phyloP scores from a whole-genome alignment of 2,329 filamentous ascomycete species.

The Hymenoscyphus fraxineus region DNA sequence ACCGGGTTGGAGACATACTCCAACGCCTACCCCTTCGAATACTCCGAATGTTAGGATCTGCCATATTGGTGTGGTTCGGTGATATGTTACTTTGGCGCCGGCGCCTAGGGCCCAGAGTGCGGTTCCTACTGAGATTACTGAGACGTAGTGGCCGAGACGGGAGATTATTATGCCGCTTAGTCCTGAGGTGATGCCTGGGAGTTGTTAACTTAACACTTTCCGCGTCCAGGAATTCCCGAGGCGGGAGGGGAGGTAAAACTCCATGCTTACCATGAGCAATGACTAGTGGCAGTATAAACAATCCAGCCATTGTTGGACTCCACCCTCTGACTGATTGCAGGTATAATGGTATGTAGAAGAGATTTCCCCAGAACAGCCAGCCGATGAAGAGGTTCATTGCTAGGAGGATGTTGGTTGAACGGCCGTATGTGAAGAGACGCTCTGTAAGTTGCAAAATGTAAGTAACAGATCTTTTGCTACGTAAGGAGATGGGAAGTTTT shows the following conservation, averaged over 20 bases:
- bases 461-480: constrained; percentile 33
- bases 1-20: constrained; percentile 16
- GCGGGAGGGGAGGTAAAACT: no score
- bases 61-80: background rate
- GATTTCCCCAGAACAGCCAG: constrained; percentile 13
- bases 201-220: no score
- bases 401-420: constrained; percentile 13
- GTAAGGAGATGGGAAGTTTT: constrained; percentile 42
- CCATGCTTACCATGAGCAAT: constrained; percentile 12
- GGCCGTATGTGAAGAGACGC: constrained; percentile 9
- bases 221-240: no score
- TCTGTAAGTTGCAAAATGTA: background rate
- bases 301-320: constrained; percentile 4
- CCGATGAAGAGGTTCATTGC: background rate
- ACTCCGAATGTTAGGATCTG: background rate
- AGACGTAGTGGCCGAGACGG: background rate
- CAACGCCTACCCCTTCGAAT: background rate
- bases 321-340: constrained; percentile 11
- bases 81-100: background rate
- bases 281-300: constrained; percentile 14
- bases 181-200: background rate
- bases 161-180: constrained; percentile 5
- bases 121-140: background rate
- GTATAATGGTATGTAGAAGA: constrained; percentile 14
- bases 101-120: background rate